Evolutionary conservation across 2,329 filamentous ascomycete genomes (phyloP).

Genomic region (Didymella keratinophila): DNA sequence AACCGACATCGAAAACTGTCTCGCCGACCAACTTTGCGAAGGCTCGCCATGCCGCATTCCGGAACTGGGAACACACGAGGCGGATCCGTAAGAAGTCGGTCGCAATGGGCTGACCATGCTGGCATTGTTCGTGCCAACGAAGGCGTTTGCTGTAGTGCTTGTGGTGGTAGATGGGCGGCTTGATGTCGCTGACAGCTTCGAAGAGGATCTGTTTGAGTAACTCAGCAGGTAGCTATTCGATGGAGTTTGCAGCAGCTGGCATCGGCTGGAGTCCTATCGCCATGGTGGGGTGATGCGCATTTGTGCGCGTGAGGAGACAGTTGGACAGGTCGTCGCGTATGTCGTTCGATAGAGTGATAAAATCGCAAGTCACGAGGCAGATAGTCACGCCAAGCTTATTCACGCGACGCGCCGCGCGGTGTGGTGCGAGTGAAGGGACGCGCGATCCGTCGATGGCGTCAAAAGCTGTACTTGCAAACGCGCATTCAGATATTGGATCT

Average conservation of each 20-base stretch:
- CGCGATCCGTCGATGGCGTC: background rate
- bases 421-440: background rate
- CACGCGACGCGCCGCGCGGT: background rate
- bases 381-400: background rate
- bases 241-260: background rate
- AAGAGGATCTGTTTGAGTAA: background rate
- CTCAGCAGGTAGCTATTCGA: background rate
- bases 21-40: background rate
- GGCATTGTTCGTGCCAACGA: background rate
- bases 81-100: background rate
- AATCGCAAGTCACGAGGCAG: too few relatives aligned
- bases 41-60: background rate
- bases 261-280: background rate
- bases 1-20: constrained; percentile 1
- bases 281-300: background rate
- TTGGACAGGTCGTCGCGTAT: background rate
- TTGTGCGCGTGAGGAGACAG: too few relatives aligned
- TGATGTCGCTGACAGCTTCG: background rate
- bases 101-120: background rate
- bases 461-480: too few relatives aligned
- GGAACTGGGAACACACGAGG: background rate
- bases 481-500: too few relatives aligned
- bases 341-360: background rate
- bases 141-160: background rate
- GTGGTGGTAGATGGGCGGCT: background rate